Percentiles rank a stretch among this genome's conserved stretches.
These are phyloP conservation scores for Termitomyces sp. DNA, from an alignment of 768 basidiomycete species.

Conservation along the genomic window DNA sequence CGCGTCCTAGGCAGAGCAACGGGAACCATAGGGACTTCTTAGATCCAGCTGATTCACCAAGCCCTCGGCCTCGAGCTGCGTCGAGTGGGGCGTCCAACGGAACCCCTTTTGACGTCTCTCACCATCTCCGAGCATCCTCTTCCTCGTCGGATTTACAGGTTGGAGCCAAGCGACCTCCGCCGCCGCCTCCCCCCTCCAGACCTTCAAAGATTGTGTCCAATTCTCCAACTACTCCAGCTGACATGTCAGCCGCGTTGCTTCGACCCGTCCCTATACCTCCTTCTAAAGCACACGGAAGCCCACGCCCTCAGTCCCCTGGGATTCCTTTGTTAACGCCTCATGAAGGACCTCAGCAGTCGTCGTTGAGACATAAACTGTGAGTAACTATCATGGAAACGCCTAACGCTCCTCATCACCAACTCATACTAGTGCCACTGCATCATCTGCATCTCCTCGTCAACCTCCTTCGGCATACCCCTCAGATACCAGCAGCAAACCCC, in stretches of 20 bases:
- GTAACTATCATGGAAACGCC: conserved; percentile 19
- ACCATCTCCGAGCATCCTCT: conserved; percentile 37
- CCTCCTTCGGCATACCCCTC: conserved; percentile 10
- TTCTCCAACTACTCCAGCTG: conserved; percentile 24
- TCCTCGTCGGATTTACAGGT: conserved; percentile 54
- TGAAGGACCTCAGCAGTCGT: conserved; percentile 21
- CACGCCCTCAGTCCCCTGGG: conserved; percentile 12
- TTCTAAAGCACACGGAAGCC: conserved; percentile 11
- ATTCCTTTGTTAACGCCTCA: conserved; percentile 8
- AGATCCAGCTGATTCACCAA: conserved; percentile 21
- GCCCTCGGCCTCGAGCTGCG: conserved; percentile 38
- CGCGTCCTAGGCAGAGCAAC: not conserved
- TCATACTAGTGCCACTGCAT: conserved; percentile 10
- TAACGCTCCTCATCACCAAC: not conserved
- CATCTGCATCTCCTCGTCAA: conserved; percentile 9
- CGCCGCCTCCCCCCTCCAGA: conserved; percentile 53
- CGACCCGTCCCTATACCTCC: conserved; percentile 45
- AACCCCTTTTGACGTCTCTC: conserved; percentile 21
- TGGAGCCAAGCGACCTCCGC: conserved; percentile 47
- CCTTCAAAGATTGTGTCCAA: conserved; percentile 27
- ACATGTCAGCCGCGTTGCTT: conserved; percentile 45
- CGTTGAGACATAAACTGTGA: conserved; percentile 48
- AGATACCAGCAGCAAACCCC: conserved; percentile 19
- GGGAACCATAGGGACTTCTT: conserved; percentile 17
- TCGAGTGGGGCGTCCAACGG: conserved; percentile 28